These are phyloP conservation scores for Canna indica DNA, from an alignment of 176 grass and related monocot genomes.

Conservation along the genomic window DNA sequence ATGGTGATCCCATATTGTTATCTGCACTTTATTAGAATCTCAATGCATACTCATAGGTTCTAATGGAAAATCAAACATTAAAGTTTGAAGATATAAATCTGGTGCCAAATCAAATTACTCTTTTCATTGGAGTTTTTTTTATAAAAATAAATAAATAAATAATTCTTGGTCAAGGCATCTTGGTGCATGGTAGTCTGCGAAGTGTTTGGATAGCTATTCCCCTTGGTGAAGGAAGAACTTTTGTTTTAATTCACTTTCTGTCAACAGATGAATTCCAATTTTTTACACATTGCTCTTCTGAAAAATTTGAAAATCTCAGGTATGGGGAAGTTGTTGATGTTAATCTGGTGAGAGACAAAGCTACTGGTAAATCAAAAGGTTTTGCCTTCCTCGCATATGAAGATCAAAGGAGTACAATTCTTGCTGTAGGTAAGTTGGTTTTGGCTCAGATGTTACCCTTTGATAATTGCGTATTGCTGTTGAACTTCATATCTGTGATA, in stretches of 20 bases:
- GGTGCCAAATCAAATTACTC: no score
- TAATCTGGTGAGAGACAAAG: conserved; percentile 88
- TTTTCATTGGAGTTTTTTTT: no score
- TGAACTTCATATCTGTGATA: not conserved
- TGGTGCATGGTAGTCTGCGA: no score
- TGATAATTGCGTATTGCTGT: not conserved
- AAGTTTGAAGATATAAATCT: no score
- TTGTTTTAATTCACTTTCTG: not conserved
- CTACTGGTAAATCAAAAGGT: conserved; percentile 76
- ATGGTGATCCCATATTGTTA: no score
- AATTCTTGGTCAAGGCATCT: no score
- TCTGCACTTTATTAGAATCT: no score
- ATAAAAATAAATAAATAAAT: no score
- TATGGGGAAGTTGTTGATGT: conserved; percentile 89
- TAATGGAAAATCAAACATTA: no score
- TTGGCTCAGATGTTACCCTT: not conserved
- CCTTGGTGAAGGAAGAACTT: not conserved
- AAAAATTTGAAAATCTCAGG: conserved; percentile 25
- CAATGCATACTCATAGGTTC: no score
- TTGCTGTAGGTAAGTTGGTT: conserved; percentile 55
- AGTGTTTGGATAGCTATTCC: not conserved
- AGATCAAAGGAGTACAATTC: conserved; percentile 86
- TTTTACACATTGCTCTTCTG: not conserved
- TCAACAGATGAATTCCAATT: not conserved
- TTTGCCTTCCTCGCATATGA: conserved; percentile 85